Percentiles rank a stretch among this genome's conserved stretches.
These are phyloP conservation scores for Inga leiocalycina DNA, from an alignment of 306 rosid species.

Conservation along the genomic window DNA sequence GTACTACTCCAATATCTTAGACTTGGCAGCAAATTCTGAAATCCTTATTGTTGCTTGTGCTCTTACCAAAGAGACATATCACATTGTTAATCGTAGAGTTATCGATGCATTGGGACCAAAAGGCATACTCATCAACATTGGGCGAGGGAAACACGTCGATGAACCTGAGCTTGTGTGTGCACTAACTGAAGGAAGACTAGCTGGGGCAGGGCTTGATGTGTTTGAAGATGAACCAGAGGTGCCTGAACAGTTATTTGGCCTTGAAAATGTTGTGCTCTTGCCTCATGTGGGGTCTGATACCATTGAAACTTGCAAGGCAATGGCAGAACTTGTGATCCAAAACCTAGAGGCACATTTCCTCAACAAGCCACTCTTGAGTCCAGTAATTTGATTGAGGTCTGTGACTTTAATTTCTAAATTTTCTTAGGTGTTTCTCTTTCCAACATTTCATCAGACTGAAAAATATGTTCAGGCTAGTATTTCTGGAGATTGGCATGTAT, in stretches of 20 bases:
- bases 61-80: conserved; percentile 57
- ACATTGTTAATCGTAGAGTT: conserved; percentile 60
- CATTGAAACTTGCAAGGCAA: conserved; percentile 56
- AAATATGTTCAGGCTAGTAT: not conserved
- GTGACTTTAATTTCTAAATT: not conserved
- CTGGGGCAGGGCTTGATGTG: conserved; percentile 82
- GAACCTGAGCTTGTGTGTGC: conserved; percentile 66
- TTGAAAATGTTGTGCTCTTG: conserved; percentile 63
- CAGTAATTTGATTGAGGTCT: conserved; percentile 41
- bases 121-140: conserved; percentile 70
- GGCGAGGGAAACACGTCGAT: conserved; percentile 57
- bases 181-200: conserved; percentile 56
- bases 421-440: not conserved
- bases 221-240: conserved; percentile 70
- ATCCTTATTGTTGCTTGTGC: conserved; percentile 62
- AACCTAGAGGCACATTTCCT: conserved; percentile 68
- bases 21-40: conserved; percentile 55
- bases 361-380: conserved; percentile 55
- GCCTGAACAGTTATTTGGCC: conserved; percentile 50
- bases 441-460: not conserved
- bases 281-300: conserved; percentile 75
- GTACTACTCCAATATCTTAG: conserved; percentile 49
- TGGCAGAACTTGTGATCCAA: conserved; percentile 67
- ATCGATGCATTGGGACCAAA: conserved; percentile 66
- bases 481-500: not conserved